These are phyloP conservation scores for Penicillium hordei DNA, from an alignment of 2,329 filamentous ascomycete species.

Conservation along the genomic window DNA sequence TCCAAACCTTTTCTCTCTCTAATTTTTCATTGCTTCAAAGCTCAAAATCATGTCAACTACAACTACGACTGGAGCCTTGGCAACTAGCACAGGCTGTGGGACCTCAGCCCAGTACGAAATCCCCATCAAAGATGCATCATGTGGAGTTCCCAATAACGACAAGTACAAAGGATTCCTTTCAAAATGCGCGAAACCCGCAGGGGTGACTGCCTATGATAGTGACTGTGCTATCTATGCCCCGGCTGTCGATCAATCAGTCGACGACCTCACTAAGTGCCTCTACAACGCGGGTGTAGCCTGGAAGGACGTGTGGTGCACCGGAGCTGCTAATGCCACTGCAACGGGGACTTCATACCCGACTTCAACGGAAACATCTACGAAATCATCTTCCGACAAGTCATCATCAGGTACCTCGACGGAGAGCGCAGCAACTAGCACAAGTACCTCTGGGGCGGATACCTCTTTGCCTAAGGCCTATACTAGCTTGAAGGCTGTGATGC, in stretches of 20 bases:
- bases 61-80: slow-evolving; percentile 10
- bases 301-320: slow-evolving; percentile 29
- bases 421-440: slow-evolving; percentile 1
- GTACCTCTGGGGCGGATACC: not conserved
- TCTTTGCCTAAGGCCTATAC: not conserved
- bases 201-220: slow-evolving; percentile 21
- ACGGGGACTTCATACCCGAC: slow-evolving; percentile 19
- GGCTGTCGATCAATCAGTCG: slow-evolving; percentile 24
- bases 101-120: slow-evolving; percentile 25
- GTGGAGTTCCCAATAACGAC: slow-evolving; percentile 24
- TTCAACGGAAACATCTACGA: slow-evolving; percentile 8
- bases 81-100: slow-evolving; percentile 17
- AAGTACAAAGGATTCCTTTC: slow-evolving; percentile 21
- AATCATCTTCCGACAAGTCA: not conserved
- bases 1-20: not conserved
- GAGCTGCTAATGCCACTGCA: slow-evolving; percentile 22
- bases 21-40: not conserved
- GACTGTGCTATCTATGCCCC: slow-evolving; percentile 27
- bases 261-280: slow-evolving; percentile 28
- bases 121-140: slow-evolving; percentile 27
- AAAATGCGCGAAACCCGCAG: slow-evolving; percentile 21
- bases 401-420: slow-evolving; percentile 4
- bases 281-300: slow-evolving; percentile 24
- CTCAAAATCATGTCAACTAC: slow-evolving; percentile 2
- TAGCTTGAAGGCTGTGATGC: slow-evolving; percentile 1